These are phyloP conservation scores for Xylariaceae sp. DNA, from an alignment of 2,329 filamentous ascomycete genomes.

Conservation along the genomic window DNA sequence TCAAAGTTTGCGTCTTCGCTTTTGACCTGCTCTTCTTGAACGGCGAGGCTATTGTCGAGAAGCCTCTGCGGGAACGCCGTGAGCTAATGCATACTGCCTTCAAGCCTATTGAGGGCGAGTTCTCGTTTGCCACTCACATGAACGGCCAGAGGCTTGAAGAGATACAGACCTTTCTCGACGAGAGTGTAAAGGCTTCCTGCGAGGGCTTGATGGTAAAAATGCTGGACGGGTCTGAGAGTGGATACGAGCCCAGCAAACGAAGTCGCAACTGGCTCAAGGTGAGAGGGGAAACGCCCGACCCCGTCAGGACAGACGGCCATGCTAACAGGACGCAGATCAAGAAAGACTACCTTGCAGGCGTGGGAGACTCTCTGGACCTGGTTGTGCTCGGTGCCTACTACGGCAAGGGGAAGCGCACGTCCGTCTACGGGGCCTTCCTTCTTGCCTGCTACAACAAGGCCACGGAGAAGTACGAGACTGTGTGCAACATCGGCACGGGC, in stretches of 20 bases:
- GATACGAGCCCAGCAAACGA: conserved; percentile 92
- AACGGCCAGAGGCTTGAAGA: conserved; percentile 85
- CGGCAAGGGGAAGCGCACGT: conserved; percentile 91
- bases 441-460: conserved; percentile 84
- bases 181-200: conserved; percentile 90
- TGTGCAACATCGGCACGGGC: conserved; percentile 97
- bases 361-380: conserved; percentile 92
- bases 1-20: conserved; percentile 95
- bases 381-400: conserved; percentile 93
- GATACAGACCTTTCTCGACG: conserved; percentile 86
- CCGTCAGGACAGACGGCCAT: too few species aligned
- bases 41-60: conserved; percentile 81
- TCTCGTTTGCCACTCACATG: conserved; percentile 80
- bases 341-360: conserved; percentile 91
- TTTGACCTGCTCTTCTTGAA: conserved; percentile 94
- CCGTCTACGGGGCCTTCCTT: conserved; percentile 90
- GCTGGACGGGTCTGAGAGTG: conserved; percentile 86
- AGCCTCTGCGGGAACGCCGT: conserved; percentile 75
- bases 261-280: conserved; percentile 98
- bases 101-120: conserved; percentile 74
- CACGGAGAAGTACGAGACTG: conserved; percentile 80
- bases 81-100: conserved; percentile 69
- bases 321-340: conserved; percentile 58
- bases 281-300: too few species aligned
- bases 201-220: conserved; percentile 99